phyloP scores from a whole-genome alignment of 148 eudicot genomes.

The Talinum fruticosum region DNA sequence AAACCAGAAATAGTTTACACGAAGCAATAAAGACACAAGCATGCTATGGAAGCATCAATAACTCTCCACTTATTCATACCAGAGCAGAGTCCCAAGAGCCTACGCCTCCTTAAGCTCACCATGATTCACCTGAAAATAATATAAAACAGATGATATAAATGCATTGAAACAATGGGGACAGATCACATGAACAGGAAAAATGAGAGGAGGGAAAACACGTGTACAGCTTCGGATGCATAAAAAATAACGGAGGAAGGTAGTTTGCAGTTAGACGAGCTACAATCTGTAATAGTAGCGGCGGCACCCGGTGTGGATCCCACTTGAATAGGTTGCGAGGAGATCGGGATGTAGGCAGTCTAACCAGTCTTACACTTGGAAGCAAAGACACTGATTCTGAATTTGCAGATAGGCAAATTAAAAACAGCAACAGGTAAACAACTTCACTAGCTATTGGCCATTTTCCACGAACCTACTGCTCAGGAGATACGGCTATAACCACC shows the following conservation, averaged over 20 bases:
- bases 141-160: background rate
- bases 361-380: too few species aligned
- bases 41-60: background rate
- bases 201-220: too few species aligned
- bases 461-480: background rate
- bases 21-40: background rate
- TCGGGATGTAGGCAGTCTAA: background rate
- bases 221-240: too few species aligned
- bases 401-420: background rate
- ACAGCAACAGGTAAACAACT: background rate
- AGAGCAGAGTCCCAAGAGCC: conserved; percentile 38
- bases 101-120: conserved; percentile 54
- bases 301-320: too few species aligned
- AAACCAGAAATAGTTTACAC: background rate
- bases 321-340: background rate
- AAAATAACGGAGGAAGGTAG: too few species aligned
- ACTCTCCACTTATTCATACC: conserved; percentile 20
- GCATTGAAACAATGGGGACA: background rate
- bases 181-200: too few species aligned
- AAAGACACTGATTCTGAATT: background rate
- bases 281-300: too few species aligned
- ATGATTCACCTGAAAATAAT: conserved; percentile 26
- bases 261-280: too few species aligned
- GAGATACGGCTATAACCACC: background rate
- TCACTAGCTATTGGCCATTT: background rate